Evolutionary conservation across 352 stramenopile species (phyloP), one percentile per base, ranked within the genome.

Genomic region (Phytophthora capsici): DNA sequence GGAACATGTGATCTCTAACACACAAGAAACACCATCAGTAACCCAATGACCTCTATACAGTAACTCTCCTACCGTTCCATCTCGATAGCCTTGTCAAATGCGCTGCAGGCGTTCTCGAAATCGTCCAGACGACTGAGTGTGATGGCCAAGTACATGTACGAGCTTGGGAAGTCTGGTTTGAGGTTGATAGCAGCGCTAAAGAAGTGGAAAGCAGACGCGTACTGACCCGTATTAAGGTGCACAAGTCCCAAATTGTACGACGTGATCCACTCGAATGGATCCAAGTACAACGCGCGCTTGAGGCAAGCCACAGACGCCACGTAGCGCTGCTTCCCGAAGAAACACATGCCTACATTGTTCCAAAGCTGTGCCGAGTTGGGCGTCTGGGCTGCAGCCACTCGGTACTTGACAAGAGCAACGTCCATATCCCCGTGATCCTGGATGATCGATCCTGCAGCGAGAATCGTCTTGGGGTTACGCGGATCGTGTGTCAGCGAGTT

Each of bases 281-380:
- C 90, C 49, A 98, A 57, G 69, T 98, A 98, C 45, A 97, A 55
- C 16, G 94, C 93, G 2, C 90, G 81, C 73, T 98, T 98, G 13
- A 98, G 80, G 32, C 91, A 98, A 32, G 94, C 83, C 6, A 98
- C 83, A 0, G 91, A 93, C 63, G 89, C 76, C 37, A 92, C 88
- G 63, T 80, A 93, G 8, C 81, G 85, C 66, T 94, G 84, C 72
- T 98, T 98, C 28, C 91, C 91, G 65, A 98, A 98, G 65, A 98
- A 98, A 64, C 93, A 98, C 94, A 98, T 98, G 48, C 92, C 93
- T 41, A 98, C 89, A 69, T 98, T 98, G 78, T 98, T 98, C 93
- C 93, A 98, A 13, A 98, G 76, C 69, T 98, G 89, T 1, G 94
- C 86, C 55, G 86, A 96, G 74, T 98, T 96, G 14, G 94, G 92